A percentile compares a stretch with the other conserved stretches of the same genome.
These are phyloP conservation scores for Lentinula novae-zelandiae DNA, from an alignment of 1,284 basidiomycete species.

Conservation along the genomic window DNA sequence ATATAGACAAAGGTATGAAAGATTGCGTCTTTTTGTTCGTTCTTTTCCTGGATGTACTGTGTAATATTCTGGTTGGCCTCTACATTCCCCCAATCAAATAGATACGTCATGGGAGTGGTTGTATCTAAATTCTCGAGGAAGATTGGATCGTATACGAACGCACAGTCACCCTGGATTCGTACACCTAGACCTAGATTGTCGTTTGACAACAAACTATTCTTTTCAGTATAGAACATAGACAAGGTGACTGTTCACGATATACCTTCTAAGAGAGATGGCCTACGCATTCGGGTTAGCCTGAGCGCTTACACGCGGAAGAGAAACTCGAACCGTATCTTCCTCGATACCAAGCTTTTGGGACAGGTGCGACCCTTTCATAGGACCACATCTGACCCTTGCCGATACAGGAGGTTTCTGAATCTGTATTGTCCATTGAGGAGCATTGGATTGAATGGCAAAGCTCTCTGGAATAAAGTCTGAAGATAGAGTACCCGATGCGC, in stretches of 20 bases:
- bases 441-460: background rate
- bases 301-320: background rate
- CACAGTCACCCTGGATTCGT: slow-evolving; percentile 31
- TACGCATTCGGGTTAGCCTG: background rate
- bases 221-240: background rate
- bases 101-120: slow-evolving; percentile 28
- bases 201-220: slow-evolving; percentile 28
- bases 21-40: slow-evolving; percentile 21
- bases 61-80: slow-evolving; percentile 28
- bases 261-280: background rate
- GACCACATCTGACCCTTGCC: slow-evolving; percentile 3
- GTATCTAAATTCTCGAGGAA: slow-evolving; percentile 38
- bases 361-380: slow-evolving; percentile 5
- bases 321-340: slow-evolving; percentile 2
- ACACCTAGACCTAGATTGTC: slow-evolving; percentile 34
- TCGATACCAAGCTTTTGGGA: background rate
- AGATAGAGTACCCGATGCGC: slow-evolving; percentile 5
- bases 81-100: slow-evolving; percentile 49
- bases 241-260: background rate
- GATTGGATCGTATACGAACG: slow-evolving; percentile 51
- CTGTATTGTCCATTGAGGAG: slow-evolving; percentile 3
- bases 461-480: background rate
- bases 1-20: slow-evolving; percentile 48
- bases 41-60: slow-evolving; percentile 29
- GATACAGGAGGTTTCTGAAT: slow-evolving; percentile 9